Percentiles rank a stretch among this genome's conserved stretches.
phyloP scores from a whole-genome alignment of 169 alveolate species.

The Ophryocystis elektroscirrha region DNA sequence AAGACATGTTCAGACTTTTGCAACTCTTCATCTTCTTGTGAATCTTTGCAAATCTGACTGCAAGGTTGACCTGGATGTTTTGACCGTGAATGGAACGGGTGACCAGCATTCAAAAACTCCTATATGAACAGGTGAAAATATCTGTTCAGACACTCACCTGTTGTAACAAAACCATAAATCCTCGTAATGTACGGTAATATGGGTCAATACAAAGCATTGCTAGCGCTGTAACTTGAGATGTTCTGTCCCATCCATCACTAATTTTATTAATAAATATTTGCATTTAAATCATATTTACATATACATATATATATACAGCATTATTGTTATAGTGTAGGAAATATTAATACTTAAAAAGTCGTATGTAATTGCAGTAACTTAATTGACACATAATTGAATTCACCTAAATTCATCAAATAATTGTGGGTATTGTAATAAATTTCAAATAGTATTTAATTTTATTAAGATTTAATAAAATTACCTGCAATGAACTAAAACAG shows the following conservation, averaged over 20 bases:
- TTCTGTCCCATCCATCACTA: slow-evolving; percentile 73
- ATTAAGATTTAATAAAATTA: too few species aligned
- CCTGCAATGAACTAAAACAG: too few species aligned
- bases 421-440: too few species aligned
- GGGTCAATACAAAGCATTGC: slow-evolving; percentile 50
- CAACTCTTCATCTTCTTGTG: too few species aligned
- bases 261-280: slow-evolving; percentile 40
- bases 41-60: too few species aligned
- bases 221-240: slow-evolving; percentile 48
- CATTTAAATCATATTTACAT: slow-evolving; percentile 10
- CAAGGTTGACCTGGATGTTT: slow-evolving; percentile 48
- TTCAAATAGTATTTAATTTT: too few species aligned
- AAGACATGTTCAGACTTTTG: too few species aligned
- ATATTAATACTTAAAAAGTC: too few species aligned
- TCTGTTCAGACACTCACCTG: slow-evolving; percentile 12
- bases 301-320: neutral
- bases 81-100: slow-evolving; percentile 46
- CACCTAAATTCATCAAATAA: too few species aligned
- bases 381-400: too few species aligned
- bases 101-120: slow-evolving; percentile 58
- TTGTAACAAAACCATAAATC: slow-evolving; percentile 45
- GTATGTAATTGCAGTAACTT: too few species aligned
- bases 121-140: neutral
- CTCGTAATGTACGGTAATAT: slow-evolving; percentile 49
- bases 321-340: neutral